Base-by-base conservation (phyloP, 2,329 filamentous ascomycete species). In the Drechmeria coniospora region DNA sequence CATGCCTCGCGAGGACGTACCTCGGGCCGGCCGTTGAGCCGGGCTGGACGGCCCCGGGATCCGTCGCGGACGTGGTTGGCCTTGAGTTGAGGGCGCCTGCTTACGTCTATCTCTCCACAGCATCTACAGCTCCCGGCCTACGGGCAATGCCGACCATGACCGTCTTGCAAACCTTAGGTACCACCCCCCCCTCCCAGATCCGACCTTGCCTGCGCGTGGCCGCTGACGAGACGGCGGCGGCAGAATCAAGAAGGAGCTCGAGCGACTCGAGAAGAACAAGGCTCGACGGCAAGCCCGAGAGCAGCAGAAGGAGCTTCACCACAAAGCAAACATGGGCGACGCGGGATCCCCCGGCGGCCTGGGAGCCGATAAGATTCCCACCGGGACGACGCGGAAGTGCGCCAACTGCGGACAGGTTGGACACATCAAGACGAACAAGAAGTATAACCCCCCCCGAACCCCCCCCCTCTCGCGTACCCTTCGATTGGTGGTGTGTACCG, bases 361-460 rank as follows among this genome's bases (percentile, higher is more conserved):
- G 10, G 46, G 45, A 15, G 37, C 38, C 27, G 66, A 65, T 46
- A 68, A 71, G 45, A 58, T 64, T 43, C 59, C 61, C 33, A 67
- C 59, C 26, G 74, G 76, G 35, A 92, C 82, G 31, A 78, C 78
- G 19, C 70, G 92, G 44, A 95, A 95, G 60, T 98, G 90, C 57
- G 90, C 90, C 40, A 95, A 94, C 54, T 98, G 90, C 57, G 90
- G 90, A 27, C 80, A 90, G 52, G 79, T 92, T 30, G 90, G 90
- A 18, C 90, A 98, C 48, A 98, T 98, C 63, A 94, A 94, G 57
- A 95, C 87, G 26, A 95, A 95, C 63, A 92, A 94, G 61, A 95
- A 94, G 83, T 90, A 70, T 57, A 65, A 54, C 31, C 27, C 32
- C 34, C 34, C 39, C 35, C 23, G 30, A 32, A 32, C 44, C 43